These are phyloP conservation scores for baker's yeast (Saccharomyces cerevisiae) DNA, from an alignment of 805 yeast genomes.

Conservation along the genomic window DNA sequence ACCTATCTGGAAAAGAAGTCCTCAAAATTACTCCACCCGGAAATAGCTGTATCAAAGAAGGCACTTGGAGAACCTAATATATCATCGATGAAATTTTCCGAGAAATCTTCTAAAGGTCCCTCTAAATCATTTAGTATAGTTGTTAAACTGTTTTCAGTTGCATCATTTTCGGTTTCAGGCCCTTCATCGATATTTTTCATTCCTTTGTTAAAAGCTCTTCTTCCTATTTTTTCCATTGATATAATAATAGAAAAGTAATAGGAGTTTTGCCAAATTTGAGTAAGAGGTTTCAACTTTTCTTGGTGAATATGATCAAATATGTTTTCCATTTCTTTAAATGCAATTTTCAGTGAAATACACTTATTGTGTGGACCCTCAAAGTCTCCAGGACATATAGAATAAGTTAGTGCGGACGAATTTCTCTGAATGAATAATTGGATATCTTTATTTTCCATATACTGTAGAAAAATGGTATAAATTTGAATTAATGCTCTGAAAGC, in stretches of 20 bases:
- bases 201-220: background rate
- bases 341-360: background rate
- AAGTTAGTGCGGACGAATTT: background rate
- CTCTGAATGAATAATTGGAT: background rate
- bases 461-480: background rate
- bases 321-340: background rate
- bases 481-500: background rate
- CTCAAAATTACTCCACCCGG: background rate
- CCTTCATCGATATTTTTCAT: background rate
- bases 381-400: background rate
- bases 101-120: background rate
- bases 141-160: background rate
- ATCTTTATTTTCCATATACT: background rate
- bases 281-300: background rate
- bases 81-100: background rate
- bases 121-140: background rate
- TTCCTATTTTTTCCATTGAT: slow-evolving; percentile 3
- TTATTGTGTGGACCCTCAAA: background rate
- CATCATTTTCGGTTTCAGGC: background rate
- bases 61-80: background rate
- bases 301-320: background rate
- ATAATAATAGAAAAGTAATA: slow-evolving; percentile 1
- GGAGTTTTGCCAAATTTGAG: slow-evolving; percentile 1
- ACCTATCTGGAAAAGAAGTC: background rate
- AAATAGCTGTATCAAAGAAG: background rate